Percentiles rank a stretch among this genome's conserved stretches.
phyloP scores from a whole-genome alignment of 2,329 filamentous ascomycete species.

The Ophiostoma perfectum region DNA sequence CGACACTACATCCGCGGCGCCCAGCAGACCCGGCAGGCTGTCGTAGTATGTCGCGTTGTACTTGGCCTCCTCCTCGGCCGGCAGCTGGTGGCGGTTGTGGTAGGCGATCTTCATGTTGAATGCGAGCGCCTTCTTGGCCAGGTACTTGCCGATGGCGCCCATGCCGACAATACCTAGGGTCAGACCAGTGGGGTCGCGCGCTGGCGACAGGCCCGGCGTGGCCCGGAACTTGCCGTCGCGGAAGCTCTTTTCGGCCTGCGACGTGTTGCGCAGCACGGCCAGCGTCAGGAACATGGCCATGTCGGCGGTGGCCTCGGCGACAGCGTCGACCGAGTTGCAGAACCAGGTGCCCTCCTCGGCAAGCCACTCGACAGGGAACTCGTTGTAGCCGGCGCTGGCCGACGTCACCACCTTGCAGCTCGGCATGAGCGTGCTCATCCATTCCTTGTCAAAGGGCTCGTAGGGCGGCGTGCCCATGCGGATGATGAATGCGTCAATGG shows the following conservation, averaged over 20 bases:
- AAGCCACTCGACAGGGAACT: conserved; percentile 61
- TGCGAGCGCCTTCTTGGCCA: conserved; percentile 33
- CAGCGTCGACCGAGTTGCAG: conserved; percentile 62
- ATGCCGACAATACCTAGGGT: conserved; percentile 52
- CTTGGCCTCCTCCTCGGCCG: conserved; percentile 36
- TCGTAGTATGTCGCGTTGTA: conserved; percentile 13
- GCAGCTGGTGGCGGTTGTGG: conserved; percentile 48
- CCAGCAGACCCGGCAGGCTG: conserved; percentile 40
- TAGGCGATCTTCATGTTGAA: conserved; percentile 56
- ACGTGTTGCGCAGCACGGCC: conserved; percentile 56
- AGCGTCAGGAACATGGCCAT: conserved; percentile 65
- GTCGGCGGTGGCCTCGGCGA: conserved; percentile 67
- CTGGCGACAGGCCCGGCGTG: conserved; percentile 36
- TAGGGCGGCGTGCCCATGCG: conserved; percentile 46
- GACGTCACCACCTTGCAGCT: conserved; percentile 33
- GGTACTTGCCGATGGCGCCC: conserved; percentile 48
- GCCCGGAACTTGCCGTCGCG: conserved; percentile 40
- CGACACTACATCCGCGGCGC: conserved; percentile 44
- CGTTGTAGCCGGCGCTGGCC: conserved; percentile 56
- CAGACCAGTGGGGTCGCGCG: conserved; percentile 63
- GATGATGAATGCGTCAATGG: conserved; percentile 45
- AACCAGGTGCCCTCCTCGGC: conserved; percentile 53
- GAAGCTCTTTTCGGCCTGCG: conserved; percentile 35
- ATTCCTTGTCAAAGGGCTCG: conserved; percentile 45
- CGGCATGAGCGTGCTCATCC: conserved; percentile 39